phyloP scores from a whole-genome alignment of 352 stramenopile species.

The Phytophthora macrochlamydospora region DNA sequence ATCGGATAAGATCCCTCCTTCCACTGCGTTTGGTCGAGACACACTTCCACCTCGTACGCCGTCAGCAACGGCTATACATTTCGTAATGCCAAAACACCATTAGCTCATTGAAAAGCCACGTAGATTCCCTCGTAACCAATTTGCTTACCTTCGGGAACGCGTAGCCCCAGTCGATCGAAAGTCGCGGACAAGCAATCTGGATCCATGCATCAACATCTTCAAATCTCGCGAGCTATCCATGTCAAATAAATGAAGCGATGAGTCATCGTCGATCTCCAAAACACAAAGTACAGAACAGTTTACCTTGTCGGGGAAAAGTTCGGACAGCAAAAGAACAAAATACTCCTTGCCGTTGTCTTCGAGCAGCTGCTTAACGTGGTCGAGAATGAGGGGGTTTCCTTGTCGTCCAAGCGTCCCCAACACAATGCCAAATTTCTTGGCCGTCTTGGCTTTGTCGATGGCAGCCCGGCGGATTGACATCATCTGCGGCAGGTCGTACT shows the following conservation, averaged over 20 bases:
- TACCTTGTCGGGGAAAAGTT: conserved; percentile 96
- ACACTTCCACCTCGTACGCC: conserved; percentile 97
- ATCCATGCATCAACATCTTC: conserved; percentile 96
- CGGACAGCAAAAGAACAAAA: conserved; percentile 96
- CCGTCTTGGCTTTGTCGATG: conserved; percentile 73
- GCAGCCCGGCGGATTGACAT: conserved; percentile 88
- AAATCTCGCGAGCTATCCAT: conserved; percentile 83
- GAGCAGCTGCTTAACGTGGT: conserved; percentile 91
- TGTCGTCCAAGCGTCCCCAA: conserved; percentile 98
- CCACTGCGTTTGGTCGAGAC: conserved; percentile 90
- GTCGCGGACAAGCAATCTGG: conserved; percentile 97
- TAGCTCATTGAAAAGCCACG: neutral
- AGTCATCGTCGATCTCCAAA: neutral
- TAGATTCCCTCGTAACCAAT: no score
- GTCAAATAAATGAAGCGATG: neutral
- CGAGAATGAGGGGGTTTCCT: conserved; percentile 97
- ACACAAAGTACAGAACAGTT: neutral
- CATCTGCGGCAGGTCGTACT: conserved; percentile 98
- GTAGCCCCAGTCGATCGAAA: conserved; percentile 99
- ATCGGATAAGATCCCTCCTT: conserved; percentile 95
- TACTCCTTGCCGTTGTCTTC: conserved; percentile 87
- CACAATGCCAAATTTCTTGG: conserved; percentile 96
- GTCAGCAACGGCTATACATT: conserved; percentile 91
- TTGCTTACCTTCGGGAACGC: conserved; percentile 89
- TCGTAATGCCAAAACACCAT: neutral